These are phyloP conservation scores for Haematococcus lacustris DNA, from an alignment of 139 green algal species.

Conservation along the genomic window DNA sequence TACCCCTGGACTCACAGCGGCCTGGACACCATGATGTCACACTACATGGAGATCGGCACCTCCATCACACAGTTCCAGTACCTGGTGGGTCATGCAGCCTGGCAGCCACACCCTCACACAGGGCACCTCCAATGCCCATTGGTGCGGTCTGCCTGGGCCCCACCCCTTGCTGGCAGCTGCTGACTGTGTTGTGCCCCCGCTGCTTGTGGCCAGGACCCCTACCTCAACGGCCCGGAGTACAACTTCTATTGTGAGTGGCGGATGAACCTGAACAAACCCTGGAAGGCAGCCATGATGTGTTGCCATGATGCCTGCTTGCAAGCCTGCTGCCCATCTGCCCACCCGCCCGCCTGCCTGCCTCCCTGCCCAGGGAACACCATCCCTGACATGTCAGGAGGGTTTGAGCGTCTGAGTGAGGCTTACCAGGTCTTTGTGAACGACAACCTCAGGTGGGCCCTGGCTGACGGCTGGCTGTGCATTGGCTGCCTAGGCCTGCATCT, in stretches of 20 bases:
- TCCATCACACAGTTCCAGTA: slow-evolving; percentile 4
- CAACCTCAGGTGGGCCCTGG: neutral
- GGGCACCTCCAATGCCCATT: too few species aligned
- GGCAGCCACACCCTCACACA: too few species aligned
- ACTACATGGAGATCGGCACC: slow-evolving; percentile 9
- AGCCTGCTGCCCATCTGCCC: too few species aligned
- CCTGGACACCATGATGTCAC: slow-evolving; percentile 6
- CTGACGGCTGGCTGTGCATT: slow-evolving; percentile 1
- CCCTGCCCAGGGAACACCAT: neutral
- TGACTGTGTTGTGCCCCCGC: too few species aligned
- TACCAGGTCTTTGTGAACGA: slow-evolving; percentile 4
- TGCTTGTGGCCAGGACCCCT: too few species aligned
- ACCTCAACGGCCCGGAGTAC: slow-evolving; percentile 11
- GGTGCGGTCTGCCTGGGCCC: too few species aligned
- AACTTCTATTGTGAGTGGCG: slow-evolving; percentile 6
- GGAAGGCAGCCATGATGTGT: too few species aligned
- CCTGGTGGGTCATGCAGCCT: neutral
- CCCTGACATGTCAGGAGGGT: slow-evolving; percentile 6
- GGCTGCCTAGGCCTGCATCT: too few species aligned
- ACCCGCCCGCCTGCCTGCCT: neutral
- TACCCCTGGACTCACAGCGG: slow-evolving; percentile 1
- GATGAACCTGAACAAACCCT: too few species aligned
- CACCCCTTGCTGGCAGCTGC: too few species aligned
- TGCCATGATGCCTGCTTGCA: too few species aligned
- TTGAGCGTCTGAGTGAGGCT: neutral